Conservation (phyloP, 192 early-diverging fungal species). For the Kickxella alabastrina region DNA sequence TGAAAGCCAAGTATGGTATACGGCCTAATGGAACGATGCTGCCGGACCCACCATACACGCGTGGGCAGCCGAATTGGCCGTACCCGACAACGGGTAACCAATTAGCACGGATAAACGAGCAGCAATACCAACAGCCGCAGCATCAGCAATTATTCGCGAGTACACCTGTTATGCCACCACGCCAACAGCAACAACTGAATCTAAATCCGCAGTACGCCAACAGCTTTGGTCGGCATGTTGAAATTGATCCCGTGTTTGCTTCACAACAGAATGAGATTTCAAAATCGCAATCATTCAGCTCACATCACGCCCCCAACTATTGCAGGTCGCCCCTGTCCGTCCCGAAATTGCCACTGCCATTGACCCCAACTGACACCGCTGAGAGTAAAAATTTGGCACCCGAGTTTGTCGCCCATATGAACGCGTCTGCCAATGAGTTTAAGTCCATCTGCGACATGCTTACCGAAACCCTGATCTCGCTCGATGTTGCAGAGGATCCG, state of each 20-base stretch:
- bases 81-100: slow-evolving; percentile 11
- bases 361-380: too few species aligned
- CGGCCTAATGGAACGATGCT: slow-evolving; percentile 20
- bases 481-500: slow-evolving; percentile 41
- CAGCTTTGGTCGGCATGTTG: too few species aligned
- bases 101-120: background rate
- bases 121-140: background rate
- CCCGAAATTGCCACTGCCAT: too few species aligned
- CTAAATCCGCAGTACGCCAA: background rate
- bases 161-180: background rate
- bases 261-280: background rate
- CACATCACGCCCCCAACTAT: too few species aligned
- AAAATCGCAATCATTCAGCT: background rate
- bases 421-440: slow-evolving; percentile 25
- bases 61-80: slow-evolving; percentile 26
- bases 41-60: slow-evolving; percentile 21
- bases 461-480: slow-evolving; percentile 39
- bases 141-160: background rate
- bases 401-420: slow-evolving; percentile 42
- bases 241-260: too few species aligned
- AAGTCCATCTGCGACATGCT: slow-evolving; percentile 38
- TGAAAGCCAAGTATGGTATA: slow-evolving; percentile 24
- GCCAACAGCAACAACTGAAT: background rate
- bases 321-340: too few species aligned
- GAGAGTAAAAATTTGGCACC: slow-evolving; percentile 9